A percentile compares a stretch with the other conserved stretches of the same genome.
Evolutionary conservation across 257 asterid genomes (phyloP).

Genomic region (Solanum arcanum): DNA sequence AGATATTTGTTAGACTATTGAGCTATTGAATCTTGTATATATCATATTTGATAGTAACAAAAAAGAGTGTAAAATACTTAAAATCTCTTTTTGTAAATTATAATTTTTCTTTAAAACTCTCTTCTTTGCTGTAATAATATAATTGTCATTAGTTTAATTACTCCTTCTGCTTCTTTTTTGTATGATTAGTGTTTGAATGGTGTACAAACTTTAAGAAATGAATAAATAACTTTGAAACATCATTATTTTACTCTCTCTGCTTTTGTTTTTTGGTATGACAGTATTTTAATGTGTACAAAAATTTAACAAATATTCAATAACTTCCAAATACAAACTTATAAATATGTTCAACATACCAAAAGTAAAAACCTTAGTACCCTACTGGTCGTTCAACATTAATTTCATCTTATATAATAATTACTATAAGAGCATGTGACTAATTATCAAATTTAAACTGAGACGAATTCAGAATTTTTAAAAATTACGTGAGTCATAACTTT

Average conservation of each 20-base stretch:
- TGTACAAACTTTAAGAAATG: neutral
- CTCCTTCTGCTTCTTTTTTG: neutral
- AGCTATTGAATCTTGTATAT: neutral
- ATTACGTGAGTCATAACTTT: accelerated
- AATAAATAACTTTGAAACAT: neutral
- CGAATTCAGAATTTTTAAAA: too few relatives aligned
- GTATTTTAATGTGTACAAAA: neutral
- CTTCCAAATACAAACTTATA: neutral
- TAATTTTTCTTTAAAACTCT: neutral
- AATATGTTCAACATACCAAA: neutral
- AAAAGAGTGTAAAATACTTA: neutral
- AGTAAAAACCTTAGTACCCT: neutral
- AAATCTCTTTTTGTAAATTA: neutral
- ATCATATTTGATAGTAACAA: neutral
- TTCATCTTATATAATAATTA: neutral
- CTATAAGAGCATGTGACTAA: too few relatives aligned
- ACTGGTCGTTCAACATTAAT: neutral
- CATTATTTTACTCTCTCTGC: neutral
- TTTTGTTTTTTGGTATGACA: neutral
- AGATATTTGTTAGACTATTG: neutral
- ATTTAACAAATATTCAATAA: neutral
- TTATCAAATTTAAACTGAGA: too few relatives aligned
- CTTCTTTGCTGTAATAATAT: neutral
- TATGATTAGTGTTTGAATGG: neutral
- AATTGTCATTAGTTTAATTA: neutral